Evolutionary conservation across 805 yeast genomes (phyloP), one percentile per base, ranked within the genome.

Genomic region (Pichia deserticola): DNA sequence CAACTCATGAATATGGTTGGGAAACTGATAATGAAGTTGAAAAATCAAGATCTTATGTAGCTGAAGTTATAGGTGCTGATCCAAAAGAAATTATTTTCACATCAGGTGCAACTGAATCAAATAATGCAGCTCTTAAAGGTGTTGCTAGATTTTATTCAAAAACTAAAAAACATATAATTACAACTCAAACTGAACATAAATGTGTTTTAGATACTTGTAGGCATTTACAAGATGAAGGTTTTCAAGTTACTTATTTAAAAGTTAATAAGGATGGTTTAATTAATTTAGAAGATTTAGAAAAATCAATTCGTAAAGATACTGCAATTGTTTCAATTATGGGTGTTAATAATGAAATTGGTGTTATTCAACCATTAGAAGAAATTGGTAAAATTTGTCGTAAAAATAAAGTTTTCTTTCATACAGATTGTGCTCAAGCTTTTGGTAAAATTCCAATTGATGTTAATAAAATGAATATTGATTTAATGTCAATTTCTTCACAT

Each of bases 1-100:
- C 93, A 51, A 93, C 99, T 2, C 99, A 93, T 65, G 79, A 96
- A 6, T 93, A 92, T 65, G 99, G 99, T 36, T 93, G 99, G 99
- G 99, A 93, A 71, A 87, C 99, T 4, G 97, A 92, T 51, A 79
- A 78, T 55, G 96, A 84, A 51, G 93, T 93, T 15, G 99, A 93
- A 63, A 71, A 72, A 45, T 96, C 99, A 6, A 79, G 99, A 60
- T 75, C 72, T 47, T 77, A 92, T 60, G 74, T 93, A 47, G 98
- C 99, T 3, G 74, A 75, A 33, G 78, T 93, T 48, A 89, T 93
- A 59, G 79, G 81, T 33, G 99, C 99, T 35, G 96, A 93, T 65
- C 87, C 98, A 49, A 92, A 92, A 71, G 99, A 93, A 70, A 93
- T 93, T 59, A 85, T 93, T 44, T 90, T 93, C 73, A 93, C 98